A percentile compares a stretch with the other conserved stretches of the same genome.
These are phyloP conservation scores for Tetrahymena elliotti DNA, from an alignment of 73 alveolate species.

Conservation along the genomic window DNA sequence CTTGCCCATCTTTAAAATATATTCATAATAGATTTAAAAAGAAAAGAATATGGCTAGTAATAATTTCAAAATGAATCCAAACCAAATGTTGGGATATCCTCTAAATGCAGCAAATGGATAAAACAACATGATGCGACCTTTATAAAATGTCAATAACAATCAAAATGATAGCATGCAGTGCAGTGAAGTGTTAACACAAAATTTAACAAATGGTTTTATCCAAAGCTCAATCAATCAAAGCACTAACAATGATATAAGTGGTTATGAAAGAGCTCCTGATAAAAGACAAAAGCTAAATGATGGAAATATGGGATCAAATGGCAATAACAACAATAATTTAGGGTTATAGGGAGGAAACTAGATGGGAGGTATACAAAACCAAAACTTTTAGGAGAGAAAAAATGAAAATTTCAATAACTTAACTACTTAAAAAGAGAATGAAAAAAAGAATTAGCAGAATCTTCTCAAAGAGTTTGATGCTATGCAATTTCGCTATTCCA, in stretches of 20 bases:
- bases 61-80: not conserved
- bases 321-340: not conserved
- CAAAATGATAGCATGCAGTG: not conserved
- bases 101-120: not conserved
- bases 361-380: not conserved
- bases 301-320: not conserved
- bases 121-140: not conserved
- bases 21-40: not conserved
- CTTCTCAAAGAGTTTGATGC: conserved; percentile 24
- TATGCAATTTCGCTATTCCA: conserved; percentile 15
- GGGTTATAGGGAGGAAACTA: not conserved
- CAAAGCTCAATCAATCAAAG: not conserved
- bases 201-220: not conserved
- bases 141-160: not conserved
- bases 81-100: not conserved
- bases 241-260: not conserved
- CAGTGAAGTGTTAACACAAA: not conserved
- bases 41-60: not conserved
- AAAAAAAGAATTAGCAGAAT: not conserved
- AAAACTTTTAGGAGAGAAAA: not conserved
- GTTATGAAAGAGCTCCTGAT: not conserved
- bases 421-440: not conserved
- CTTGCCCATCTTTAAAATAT: not conserved
- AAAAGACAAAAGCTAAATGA: not conserved
- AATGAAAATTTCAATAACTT: not conserved